Conservation (phyloP, 1,139 yeast species). For the Saccharomyces hybrid region DNA sequence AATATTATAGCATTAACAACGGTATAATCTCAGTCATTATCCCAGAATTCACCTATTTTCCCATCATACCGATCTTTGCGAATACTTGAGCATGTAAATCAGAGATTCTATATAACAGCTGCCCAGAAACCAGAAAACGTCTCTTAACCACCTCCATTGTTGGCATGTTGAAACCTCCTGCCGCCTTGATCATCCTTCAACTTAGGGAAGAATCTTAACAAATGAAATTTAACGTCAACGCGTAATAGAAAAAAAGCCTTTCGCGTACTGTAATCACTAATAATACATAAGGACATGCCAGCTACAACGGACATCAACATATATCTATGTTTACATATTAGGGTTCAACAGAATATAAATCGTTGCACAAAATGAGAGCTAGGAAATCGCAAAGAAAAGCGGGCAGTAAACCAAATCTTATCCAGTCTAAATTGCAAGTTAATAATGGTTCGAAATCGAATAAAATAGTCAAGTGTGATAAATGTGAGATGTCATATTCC, state of each 20-base stretch:
- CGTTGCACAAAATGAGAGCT: not conserved
- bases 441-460: conserved; percentile 4
- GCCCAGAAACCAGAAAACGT: too few relatives aligned
- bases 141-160: not conserved
- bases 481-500: conserved; percentile 28
- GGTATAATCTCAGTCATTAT: too few relatives aligned
- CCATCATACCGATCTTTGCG: too few relatives aligned
- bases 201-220: not conserved
- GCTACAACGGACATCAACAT: not conserved
- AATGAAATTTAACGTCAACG: not conserved
- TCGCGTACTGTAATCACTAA: not conserved
- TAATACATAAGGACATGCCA: not conserved
- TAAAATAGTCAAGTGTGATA: conserved; percentile 17
- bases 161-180: not conserved
- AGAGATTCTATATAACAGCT: too few relatives aligned
- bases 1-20: too few relatives aligned
- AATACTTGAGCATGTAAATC: too few relatives aligned
- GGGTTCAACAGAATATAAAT: not conserved
- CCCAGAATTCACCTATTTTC: too few relatives aligned
- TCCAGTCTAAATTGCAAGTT: conserved; percentile 20
- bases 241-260: not conserved
- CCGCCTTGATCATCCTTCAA: not conserved
- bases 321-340: not conserved
- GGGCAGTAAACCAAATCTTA: conserved; percentile 8
- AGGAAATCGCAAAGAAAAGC: not conserved